phyloP scores from a whole-genome alignment of 305 asterid genomes.

The Withania somnifera region DNA sequence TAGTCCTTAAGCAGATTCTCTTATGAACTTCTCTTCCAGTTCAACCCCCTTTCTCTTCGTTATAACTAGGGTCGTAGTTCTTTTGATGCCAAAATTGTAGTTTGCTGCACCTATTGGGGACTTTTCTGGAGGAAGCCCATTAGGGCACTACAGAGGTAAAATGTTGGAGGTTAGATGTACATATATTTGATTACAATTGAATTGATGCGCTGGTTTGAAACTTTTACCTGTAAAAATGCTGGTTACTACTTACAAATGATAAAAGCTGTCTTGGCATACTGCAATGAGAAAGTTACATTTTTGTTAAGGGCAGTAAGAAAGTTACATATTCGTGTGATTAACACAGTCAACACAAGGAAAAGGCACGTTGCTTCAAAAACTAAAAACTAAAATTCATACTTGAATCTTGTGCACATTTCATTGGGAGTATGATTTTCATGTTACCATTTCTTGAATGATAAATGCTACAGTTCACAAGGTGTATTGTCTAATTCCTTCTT shows the following conservation, averaged over 20 bases:
- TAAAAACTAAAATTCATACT: neutral
- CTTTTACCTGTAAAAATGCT: neutral
- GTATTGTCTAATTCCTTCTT: neutral
- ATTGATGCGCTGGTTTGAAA: neutral
- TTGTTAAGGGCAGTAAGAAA: neutral
- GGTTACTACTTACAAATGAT: neutral
- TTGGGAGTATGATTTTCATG: neutral
- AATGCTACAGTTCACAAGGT: neutral
- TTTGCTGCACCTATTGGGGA: neutral
- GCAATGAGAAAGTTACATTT: neutral
- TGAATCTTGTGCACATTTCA: neutral
- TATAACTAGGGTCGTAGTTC: neutral
- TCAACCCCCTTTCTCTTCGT: neutral
- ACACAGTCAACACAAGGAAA: neutral
- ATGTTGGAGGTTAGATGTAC: neutral
- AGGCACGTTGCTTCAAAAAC: neutral
- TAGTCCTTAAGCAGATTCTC: slow-evolving; percentile 55
- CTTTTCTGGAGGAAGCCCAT: neutral
- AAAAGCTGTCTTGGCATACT: neutral
- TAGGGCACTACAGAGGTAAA: neutral
- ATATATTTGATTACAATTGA: neutral
- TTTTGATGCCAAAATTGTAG: neutral
- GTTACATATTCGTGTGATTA: neutral
- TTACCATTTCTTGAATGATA: neutral
- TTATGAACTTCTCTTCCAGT: slow-evolving; percentile 7